Conservation (phyloP, 345 rosid species). For the Eucalyptus rudis region DNA sequence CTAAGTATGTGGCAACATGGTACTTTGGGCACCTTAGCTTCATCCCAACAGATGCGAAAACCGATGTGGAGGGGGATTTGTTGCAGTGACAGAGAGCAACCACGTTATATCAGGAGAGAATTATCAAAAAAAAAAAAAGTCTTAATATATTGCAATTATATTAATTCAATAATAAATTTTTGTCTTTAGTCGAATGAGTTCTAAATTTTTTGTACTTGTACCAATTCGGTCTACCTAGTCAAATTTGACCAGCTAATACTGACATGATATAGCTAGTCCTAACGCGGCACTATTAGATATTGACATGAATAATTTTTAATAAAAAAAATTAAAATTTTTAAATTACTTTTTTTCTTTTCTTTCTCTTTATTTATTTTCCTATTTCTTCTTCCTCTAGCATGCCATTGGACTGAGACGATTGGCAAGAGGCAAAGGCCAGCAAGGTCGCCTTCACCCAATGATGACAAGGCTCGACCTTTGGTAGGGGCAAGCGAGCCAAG, state of each 20-base stretch:
- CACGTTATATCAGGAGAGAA: background rate
- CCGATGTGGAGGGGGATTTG: too few relatives aligned
- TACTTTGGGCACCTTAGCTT: too few relatives aligned
- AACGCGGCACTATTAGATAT: too few relatives aligned
- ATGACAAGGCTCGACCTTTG: background rate
- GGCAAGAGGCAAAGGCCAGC: accelerated
- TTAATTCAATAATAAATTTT: accelerated
- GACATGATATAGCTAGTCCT: too few relatives aligned
- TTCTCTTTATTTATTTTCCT: too few relatives aligned
- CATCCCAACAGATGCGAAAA: too few relatives aligned
- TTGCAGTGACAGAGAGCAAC: background rate
- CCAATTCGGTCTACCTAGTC: accelerated
- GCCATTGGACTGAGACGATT: background rate
- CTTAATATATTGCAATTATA: too few relatives aligned
- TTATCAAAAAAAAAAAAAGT: too few relatives aligned
- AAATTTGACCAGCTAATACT: accelerated
- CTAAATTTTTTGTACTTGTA: too few relatives aligned
- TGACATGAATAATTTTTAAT: too few relatives aligned
- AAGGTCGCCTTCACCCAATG: background rate
- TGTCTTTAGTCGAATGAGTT: accelerated
- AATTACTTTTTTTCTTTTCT: accelerated
- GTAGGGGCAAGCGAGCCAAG: background rate
- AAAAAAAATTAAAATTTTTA: accelerated
- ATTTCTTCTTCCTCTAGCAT: accelerated
- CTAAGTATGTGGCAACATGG: background rate